Evolutionary conservation across 805 yeast genomes (phyloP).

Genomic region (Candida pseudoglaebosa): DNA sequence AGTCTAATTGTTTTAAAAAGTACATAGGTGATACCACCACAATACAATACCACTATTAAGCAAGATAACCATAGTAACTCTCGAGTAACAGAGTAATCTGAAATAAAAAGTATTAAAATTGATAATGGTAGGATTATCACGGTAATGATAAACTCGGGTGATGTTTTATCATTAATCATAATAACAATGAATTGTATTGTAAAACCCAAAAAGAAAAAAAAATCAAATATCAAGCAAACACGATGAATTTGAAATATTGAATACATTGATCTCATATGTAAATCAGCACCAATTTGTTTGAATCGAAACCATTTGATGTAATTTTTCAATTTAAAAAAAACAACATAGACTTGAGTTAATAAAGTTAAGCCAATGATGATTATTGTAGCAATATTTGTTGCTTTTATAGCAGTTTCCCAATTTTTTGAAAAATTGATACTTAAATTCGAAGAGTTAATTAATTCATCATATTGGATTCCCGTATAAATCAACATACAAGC

Average conservation of each 20-base stretch:
- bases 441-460: constrained; percentile 19
- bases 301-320: constrained; percentile 46
- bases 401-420: constrained; percentile 31
- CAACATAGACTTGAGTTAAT: constrained; percentile 24
- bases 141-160: constrained; percentile 44
- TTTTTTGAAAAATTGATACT: constrained; percentile 11
- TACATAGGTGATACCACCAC: constrained; percentile 43
- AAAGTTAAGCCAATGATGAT: constrained; percentile 35
- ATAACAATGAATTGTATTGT: constrained; percentile 47
- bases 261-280: constrained; percentile 34
- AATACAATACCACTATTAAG: constrained; percentile 24
- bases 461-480: constrained; percentile 43
- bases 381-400: constrained; percentile 42
- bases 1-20: constrained; percentile 44
- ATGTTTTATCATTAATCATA: constrained; percentile 31
- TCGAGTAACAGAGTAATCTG: constrained; percentile 32
- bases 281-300: constrained; percentile 46
- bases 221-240: constrained; percentile 18
- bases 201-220: constrained; percentile 47
- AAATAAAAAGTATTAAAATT: constrained; percentile 30
- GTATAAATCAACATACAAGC: constrained; percentile 43
- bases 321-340: constrained; percentile 28
- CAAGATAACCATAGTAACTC: constrained; percentile 28
- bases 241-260: constrained; percentile 37
- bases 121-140: constrained; percentile 44